Base-by-base conservation (phyloP, 2,329 filamentous ascomycete species). In the Paecilomyces niveus region DNA sequence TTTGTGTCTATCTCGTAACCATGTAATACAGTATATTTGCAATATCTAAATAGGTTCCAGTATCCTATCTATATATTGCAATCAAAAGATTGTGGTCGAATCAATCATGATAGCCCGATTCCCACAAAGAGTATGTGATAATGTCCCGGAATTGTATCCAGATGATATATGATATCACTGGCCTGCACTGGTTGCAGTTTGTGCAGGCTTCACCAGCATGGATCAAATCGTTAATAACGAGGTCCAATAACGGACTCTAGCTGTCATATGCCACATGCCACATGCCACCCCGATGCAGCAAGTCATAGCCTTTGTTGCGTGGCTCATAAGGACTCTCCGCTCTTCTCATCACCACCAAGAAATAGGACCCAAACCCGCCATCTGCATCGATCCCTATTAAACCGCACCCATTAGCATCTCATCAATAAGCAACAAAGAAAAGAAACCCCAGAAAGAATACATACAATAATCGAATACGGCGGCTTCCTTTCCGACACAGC, bases 401-500 rank as follows among this genome's bases (percentile, higher is more conserved):
- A n/a, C 57, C 29, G 59, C 50, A 24, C 13, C 9, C 26, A 61
- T 63, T 61, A 65, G 64, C 21, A 55, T 45, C n/a, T 29, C n/a
- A 55, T 60, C 45, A 53, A n/a, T n/a, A n/a, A 13, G 31, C 6
- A 53, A 8, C 15, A 50, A 5, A 52, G 6, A 54, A 18, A 31
- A 21, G 22, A 22, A 18, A 18, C 15, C 22, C 22, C 22, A 22
- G 22, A 52, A 7, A 26, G 11, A 45, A 49, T 51, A 64, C 68
- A 26, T 68, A 78, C 77, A 56, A 75, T 74, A 56, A 79, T 78
- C 1, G 75, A 76, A 63, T 79, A 79, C 6, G 77, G 74, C 4
- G 89, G 85, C 61, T 81, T 82, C 65, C 86, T 85, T 57, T 85
- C 82, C 55, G 81, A 78, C 33, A 76, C 76, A 3, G 78, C 75